phyloP scores from a whole-genome alignment of 1,139 yeast species.

The Taphrina populina region DNA sequence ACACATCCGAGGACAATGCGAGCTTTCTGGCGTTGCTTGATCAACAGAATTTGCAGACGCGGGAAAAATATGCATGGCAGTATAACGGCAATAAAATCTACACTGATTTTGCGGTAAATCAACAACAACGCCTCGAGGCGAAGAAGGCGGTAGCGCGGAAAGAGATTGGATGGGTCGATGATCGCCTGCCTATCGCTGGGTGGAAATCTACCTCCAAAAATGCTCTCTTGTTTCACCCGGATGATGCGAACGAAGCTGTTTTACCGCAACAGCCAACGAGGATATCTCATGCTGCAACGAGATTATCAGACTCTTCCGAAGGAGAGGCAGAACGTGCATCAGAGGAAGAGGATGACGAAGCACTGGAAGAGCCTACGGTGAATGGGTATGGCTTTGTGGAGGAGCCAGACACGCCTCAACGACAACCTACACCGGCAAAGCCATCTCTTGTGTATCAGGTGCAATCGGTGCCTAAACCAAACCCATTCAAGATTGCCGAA shows the following conservation, averaged over 20 bases:
- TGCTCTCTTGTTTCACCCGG: conserved; percentile 41
- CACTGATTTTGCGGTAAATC: conserved; percentile 8
- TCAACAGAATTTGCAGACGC: conserved; percentile 38
- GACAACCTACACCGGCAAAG: not conserved
- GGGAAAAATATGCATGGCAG: conserved; percentile 41
- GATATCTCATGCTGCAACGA: conserved; percentile 19
- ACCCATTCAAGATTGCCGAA: conserved; percentile 36
- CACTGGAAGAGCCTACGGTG: conserved; percentile 34
- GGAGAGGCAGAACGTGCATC: not conserved
- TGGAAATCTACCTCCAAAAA: conserved; percentile 39
- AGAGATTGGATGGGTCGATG: conserved; percentile 36
- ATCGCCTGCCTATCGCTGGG: conserved; percentile 34
- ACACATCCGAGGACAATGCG: conserved; percentile 46
- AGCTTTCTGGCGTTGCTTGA: conserved; percentile 43
- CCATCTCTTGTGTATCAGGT: not conserved
- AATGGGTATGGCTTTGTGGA: conserved; percentile 38
- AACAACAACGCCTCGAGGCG: not conserved
- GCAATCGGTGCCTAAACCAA: no score
- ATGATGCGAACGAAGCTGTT: conserved; percentile 32
- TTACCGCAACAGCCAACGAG: conserved; percentile 7
- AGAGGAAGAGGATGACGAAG: conserved; percentile 3
- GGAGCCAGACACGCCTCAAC: conserved; percentile 19
- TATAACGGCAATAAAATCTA: conserved; percentile 40
- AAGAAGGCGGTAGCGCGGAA: conserved; percentile 4
- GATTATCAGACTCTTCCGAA: not conserved